Percentiles rank a stretch among this genome's conserved stretches.
These are phyloP conservation scores for Ascodesmis nigricans DNA, from an alignment of 495 filamentous ascomycete genomes.

Conservation along the genomic window DNA sequence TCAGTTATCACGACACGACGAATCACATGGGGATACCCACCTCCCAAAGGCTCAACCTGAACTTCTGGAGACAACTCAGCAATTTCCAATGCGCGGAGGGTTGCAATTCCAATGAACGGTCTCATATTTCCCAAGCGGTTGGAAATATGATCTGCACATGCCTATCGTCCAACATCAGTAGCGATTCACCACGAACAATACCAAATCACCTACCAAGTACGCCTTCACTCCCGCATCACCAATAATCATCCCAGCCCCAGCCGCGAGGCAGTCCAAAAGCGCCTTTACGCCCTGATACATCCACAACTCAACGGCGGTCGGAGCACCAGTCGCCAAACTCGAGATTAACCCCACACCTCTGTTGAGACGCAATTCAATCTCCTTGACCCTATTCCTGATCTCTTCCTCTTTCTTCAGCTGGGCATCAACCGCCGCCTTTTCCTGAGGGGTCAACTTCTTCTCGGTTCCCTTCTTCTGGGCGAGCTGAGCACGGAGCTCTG, in stretches of 20 bases:
- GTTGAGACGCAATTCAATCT: conserved; percentile 43
- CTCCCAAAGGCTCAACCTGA: conserved; percentile 53
- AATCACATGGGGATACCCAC: conserved; percentile 13
- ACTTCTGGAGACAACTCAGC: conserved; percentile 46
- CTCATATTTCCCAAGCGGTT: conserved; percentile 52
- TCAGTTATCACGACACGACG: conserved; percentile 8
- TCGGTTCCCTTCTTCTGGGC: conserved; percentile 79
- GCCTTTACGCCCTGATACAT: conserved; percentile 53
- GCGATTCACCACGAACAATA: neutral
- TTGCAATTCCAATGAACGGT: conserved; percentile 69
- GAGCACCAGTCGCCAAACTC: conserved; percentile 61
- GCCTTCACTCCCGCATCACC: conserved; percentile 57
- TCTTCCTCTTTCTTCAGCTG: conserved; percentile 69
- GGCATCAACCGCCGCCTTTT: conserved; percentile 71
- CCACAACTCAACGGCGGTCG: conserved; percentile 66
- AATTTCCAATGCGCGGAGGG: conserved; percentile 52
- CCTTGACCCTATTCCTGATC: conserved; percentile 47
- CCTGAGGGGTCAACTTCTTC: conserved; percentile 74
- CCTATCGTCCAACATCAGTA: conserved; percentile 5
- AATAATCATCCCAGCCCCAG: conserved; percentile 59
- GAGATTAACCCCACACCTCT: conserved; percentile 68
- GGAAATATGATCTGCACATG: conserved; percentile 31
- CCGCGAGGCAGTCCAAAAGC: conserved; percentile 46
- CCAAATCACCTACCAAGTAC: conserved; percentile 38
- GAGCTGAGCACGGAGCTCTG: conserved; percentile 68